Evolutionary conservation across 1,284 basidiomycete genomes (phyloP).

Genomic region (Apiotrichum porosum): DNA sequence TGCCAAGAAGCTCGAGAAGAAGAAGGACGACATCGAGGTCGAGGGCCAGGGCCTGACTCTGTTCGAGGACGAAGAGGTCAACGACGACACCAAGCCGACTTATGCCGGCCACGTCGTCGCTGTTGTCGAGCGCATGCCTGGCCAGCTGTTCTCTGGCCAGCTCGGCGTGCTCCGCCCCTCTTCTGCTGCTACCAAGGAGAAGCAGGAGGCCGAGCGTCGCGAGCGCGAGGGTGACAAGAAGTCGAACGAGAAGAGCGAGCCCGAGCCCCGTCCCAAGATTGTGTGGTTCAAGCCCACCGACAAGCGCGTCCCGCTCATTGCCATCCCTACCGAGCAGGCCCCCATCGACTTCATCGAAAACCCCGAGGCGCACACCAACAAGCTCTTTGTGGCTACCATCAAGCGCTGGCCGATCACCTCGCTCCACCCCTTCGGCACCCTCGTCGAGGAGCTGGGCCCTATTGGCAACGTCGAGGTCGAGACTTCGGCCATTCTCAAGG

Average conservation of each 20-base stretch:
- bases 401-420: slow-evolving; percentile 86
- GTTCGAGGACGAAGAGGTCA: slow-evolving; percentile 97
- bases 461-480: slow-evolving; percentile 98
- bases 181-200: slow-evolving; percentile 97
- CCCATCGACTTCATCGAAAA: slow-evolving; percentile 94
- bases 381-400: slow-evolving; percentile 95
- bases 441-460: slow-evolving; percentile 97
- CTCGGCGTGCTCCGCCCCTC: slow-evolving; percentile 92
- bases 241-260: slow-evolving; percentile 65
- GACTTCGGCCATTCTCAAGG: slow-evolving; percentile 93
- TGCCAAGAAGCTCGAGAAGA: slow-evolving; percentile 94
- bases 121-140: slow-evolving; percentile 97
- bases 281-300: slow-evolving; percentile 99
- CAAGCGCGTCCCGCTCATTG: slow-evolving; percentile 97
- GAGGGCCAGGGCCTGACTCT: slow-evolving; percentile 95
- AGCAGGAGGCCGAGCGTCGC: slow-evolving; percentile 94
- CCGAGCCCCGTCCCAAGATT: slow-evolving; percentile 88
- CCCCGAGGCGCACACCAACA: slow-evolving; percentile 82
- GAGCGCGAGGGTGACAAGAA: slow-evolving; percentile 80
- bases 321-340: slow-evolving; percentile 99
- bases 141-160: slow-evolving; percentile 96
- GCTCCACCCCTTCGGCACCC: slow-evolving; percentile 95
- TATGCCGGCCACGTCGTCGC: slow-evolving; percentile 93
- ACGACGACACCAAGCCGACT: slow-evolving; percentile 85
- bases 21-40: slow-evolving; percentile 99